Percentiles rank a stretch among this genome's conserved stretches.
Evolutionary conservation across 768 basidiomycete species (phyloP).

Genomic region (Chalciporus piperatus): DNA sequence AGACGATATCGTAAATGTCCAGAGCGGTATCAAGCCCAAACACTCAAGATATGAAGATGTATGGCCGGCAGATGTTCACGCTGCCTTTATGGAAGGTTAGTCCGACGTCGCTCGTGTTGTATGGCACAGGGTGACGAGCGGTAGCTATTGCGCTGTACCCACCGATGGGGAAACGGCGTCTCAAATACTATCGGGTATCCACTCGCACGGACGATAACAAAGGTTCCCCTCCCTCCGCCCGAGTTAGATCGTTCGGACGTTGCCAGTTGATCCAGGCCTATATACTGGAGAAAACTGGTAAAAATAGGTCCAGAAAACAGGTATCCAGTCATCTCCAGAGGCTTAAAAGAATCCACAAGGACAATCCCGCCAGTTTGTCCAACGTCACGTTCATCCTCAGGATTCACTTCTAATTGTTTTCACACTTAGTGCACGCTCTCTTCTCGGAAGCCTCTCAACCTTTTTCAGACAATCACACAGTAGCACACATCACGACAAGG

Average conservation of each 20-base stretch:
- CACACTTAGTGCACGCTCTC: conserved; percentile 21
- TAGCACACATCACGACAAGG: background rate
- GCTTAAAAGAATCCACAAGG: conserved; percentile 33
- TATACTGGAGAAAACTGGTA: conserved; percentile 37
- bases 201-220: conserved; percentile 9
- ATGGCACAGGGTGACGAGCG: conserved; percentile 9
- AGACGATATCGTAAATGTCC: conserved; percentile 5
- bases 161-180: conserved; percentile 36
- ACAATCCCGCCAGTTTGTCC: conserved; percentile 33
- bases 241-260: conserved; percentile 34
- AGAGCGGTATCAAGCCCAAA: conserved; percentile 17
- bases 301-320: conserved; percentile 37
- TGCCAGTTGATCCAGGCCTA: conserved; percentile 41
- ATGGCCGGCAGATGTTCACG: conserved; percentile 34
- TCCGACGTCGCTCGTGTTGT: background rate
- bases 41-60: conserved; percentile 35
- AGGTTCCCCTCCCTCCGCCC: conserved; percentile 5
- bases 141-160: conserved; percentile 31
- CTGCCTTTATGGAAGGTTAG: conserved; percentile 38
- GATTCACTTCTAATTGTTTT: background rate
- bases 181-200: conserved; percentile 31
- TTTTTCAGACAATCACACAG: conserved; percentile 11
- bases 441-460: conserved; percentile 24
- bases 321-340: conserved; percentile 40
- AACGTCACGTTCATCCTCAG: background rate